Conservation (phyloP, 2,329 filamentous ascomycete genomes). For the Cercospora canescens region DNA sequence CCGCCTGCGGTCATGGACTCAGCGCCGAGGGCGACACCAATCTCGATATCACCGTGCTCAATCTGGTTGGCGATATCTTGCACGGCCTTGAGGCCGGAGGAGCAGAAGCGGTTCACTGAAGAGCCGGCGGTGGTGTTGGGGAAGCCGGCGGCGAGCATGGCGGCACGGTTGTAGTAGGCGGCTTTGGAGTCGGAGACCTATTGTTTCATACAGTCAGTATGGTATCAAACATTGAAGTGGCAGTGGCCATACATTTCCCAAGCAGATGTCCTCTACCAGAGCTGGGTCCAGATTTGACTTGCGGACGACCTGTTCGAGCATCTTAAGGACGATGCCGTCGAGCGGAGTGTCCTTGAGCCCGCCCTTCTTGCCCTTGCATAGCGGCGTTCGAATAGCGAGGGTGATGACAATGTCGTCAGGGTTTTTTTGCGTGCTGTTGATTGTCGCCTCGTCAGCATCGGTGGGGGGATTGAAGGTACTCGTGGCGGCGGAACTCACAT, state of each 20-base stretch:
- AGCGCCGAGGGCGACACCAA: conserved; percentile 84
- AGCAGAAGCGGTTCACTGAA: conserved; percentile 94
- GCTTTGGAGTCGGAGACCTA: conserved; percentile 82
- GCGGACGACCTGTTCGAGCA: conserved; percentile 64
- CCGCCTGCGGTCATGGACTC: conserved; percentile 82
- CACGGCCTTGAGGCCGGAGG: conserved; percentile 89
- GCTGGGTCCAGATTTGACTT: conserved; percentile 38
- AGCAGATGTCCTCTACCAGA: conserved; percentile 69
- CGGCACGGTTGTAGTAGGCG: conserved; percentile 87
- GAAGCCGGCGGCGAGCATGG: conserved; percentile 86
- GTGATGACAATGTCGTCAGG: conserved; percentile 97
- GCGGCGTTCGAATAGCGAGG: conserved; percentile 82
- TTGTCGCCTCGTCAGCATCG: conserved; percentile 8
- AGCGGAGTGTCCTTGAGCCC: conserved; percentile 93
- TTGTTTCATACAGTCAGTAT: background rate
- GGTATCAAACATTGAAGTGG: background rate
- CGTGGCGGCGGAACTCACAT: conserved; percentile 72
- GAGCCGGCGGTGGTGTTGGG: conserved; percentile 83
- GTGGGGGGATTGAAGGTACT: conserved; percentile 37
- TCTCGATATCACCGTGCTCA: conserved; percentile 72
- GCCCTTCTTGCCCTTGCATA: conserved; percentile 87
- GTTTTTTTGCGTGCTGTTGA: conserved; percentile 57
- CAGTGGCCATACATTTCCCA: conserved; percentile 73
- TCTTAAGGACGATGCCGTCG: conserved; percentile 81
- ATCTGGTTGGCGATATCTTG: conserved; percentile 95